Base-by-base conservation (phyloP, 352 stramenopile genomes). In the Saprolegnia parasitica region DNA sequence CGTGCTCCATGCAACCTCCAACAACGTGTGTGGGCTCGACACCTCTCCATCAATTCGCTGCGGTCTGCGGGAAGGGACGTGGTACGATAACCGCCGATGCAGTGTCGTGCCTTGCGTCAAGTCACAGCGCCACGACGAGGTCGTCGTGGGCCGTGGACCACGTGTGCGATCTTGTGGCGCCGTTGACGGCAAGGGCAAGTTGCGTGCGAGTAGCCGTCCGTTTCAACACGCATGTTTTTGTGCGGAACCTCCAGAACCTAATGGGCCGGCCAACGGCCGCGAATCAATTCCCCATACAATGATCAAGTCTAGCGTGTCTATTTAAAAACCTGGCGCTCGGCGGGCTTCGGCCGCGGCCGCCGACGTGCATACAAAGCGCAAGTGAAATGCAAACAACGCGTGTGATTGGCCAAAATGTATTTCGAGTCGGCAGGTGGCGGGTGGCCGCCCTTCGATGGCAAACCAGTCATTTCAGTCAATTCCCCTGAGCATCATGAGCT, bases 401-500 rank as follows among this genome's bases (percentile, higher is more conserved):
- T 0, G 9, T 60, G 63, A 70, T 70, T 70, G 63, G 63, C 23
- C 24, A 39, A 70, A 47, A 26, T 16, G 11, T 49, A 49, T 49
- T 15, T 15, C 18, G 13, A n/a, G 11, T 49, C 1, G 3, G 42
- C 42, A 49, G 42, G 42, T 60, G 11, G 11, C 52, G 20, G 35
- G 11, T 20, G 13, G 52, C 13, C 13, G 52, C 24, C 29, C 13
- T 26, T 35, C 35, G 52, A 26, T 35, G 52, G 11, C 49, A 46
- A 35, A 63, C 63, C 63, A 70, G 63, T 70, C 63, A 70, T 62
- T 58, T 70, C 63, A 70, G 63, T 70, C 63, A 70, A 70, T 46
- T 49, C 47, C 29, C 21, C 23, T 63, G 47, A 37, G 56, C 50
- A 68, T 60, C 16, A 70, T 70, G 63, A 70, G 63, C 63, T 61